phyloP scores from a whole-genome alignment of 345 rosid genomes.

The Eucalyptus decipiens region DNA sequence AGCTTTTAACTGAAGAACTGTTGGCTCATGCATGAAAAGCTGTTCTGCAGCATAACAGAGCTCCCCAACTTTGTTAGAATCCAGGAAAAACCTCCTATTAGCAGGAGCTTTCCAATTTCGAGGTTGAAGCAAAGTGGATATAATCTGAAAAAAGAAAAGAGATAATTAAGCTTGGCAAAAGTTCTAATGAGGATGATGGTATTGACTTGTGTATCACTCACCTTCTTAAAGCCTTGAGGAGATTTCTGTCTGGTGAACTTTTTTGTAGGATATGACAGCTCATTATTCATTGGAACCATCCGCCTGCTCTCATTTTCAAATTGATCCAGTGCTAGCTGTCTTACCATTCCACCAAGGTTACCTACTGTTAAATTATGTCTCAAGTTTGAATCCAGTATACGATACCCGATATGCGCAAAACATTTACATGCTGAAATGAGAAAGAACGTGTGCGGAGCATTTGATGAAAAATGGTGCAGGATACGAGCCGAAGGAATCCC shows the following conservation, averaged over 20 bases:
- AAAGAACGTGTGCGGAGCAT: no score
- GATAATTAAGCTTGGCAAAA: background rate
- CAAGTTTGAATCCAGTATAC: no score
- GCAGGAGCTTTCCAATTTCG: slow-evolving; percentile 94
- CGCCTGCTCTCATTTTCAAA: no score
- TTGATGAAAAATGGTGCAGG: no score
- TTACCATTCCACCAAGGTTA: no score
- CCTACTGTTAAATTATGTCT: no score
- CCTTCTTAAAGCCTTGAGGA: slow-evolving; percentile 97
- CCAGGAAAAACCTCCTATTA: slow-evolving; percentile 86
- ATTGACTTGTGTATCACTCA: slow-evolving; percentile 1
- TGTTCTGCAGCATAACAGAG: slow-evolving; percentile 96
- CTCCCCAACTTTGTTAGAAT: slow-evolving; percentile 94
- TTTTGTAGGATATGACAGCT: slow-evolving; percentile 56
- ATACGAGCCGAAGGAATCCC: no score
- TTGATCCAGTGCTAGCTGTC: no score
- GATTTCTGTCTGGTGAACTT: slow-evolving; percentile 68
- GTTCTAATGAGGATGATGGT: background rate
- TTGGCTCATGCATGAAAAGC: slow-evolving; percentile 88
- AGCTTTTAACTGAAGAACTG: slow-evolving; percentile 91
- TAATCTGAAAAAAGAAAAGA: slow-evolving; percentile 43
- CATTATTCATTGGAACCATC: no score
- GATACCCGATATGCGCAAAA: no score
- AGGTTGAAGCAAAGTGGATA: slow-evolving; percentile 81
- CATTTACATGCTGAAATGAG: no score